phyloP scores from a whole-genome alignment of 768 basidiomycete species.

The Boletus rubescentipes region DNA sequence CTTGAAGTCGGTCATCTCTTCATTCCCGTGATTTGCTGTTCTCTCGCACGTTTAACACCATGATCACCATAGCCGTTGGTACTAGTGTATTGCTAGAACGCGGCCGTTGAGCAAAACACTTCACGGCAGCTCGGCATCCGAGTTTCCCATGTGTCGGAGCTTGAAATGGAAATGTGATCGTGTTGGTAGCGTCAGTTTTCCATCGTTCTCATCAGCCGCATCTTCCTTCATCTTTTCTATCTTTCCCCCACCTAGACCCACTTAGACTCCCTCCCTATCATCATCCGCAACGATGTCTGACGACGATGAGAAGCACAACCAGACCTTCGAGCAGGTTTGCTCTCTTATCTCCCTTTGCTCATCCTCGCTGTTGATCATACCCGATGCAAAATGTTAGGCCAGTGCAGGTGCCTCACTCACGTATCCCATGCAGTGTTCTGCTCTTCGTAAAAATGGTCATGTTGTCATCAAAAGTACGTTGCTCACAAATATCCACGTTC shows the following conservation, averaged over 20 bases:
- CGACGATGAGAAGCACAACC: constrained; percentile 93
- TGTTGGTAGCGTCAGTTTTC: constrained; percentile 9
- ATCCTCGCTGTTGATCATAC: constrained; percentile 14
- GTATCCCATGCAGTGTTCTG: constrained; percentile 94
- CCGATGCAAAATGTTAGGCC: constrained; percentile 44
- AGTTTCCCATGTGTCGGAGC: constrained; percentile 36
- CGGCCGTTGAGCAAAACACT: too few species aligned
- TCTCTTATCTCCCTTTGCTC: constrained; percentile 6
- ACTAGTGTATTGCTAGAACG: too few species aligned
- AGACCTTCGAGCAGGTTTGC: constrained; percentile 79
- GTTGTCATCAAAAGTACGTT: constrained; percentile 88
- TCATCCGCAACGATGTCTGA: constrained; percentile 67
- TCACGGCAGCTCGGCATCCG: constrained; percentile 20
- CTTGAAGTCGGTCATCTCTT: not conserved
- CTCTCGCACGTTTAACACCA: not conserved
- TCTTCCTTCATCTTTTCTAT: constrained; percentile 29
- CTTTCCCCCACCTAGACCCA: constrained; percentile 21
- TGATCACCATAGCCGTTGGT: not conserved
- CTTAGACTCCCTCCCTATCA: constrained; percentile 15
- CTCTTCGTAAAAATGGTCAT: constrained; percentile 88
- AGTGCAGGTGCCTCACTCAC: constrained; percentile 75
- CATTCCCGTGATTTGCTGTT: not conserved
- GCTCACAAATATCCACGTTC: not conserved
- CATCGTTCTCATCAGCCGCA: constrained; percentile 22
- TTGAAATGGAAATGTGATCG: constrained; percentile 37